Evolutionary conservation across 805 yeast genomes (phyloP).

Genomic region (Saccharomycopsis microspora): DNA sequence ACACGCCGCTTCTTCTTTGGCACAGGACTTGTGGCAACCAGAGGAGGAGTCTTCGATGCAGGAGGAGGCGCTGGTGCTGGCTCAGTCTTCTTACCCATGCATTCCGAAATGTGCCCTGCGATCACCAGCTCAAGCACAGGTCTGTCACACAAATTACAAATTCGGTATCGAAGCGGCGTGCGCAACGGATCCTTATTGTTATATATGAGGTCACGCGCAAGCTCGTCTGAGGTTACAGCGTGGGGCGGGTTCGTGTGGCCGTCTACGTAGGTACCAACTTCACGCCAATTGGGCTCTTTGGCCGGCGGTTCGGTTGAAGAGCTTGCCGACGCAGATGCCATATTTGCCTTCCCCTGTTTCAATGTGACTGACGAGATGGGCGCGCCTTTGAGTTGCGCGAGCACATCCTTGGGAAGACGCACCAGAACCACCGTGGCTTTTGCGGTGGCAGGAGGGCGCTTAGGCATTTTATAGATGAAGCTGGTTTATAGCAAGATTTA

Average conservation of each 20-base stretch:
- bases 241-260: slow-evolving; percentile 8
- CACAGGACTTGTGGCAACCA: slow-evolving; percentile 3
- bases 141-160: slow-evolving; percentile 35
- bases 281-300: slow-evolving; percentile 21
- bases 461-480: too few species aligned
- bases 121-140: slow-evolving; percentile 31
- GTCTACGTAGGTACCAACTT: slow-evolving; percentile 23
- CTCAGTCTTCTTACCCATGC: slow-evolving; percentile 24
- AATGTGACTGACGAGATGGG: neutral
- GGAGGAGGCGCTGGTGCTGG: neutral
- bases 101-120: slow-evolving; percentile 28
- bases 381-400: too few species aligned
- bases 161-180: slow-evolving; percentile 30
- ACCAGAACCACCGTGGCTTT: too few species aligned
- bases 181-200: slow-evolving; percentile 25
- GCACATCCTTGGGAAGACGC: too few species aligned
- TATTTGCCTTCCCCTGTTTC: slow-evolving; percentile 4
- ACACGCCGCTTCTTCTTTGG: slow-evolving; percentile 10
- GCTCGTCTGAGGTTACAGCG: neutral
- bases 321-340: neutral
- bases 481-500: too few species aligned
- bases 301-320: neutral
- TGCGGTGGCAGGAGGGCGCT: too few species aligned
- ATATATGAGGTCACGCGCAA: slow-evolving; percentile 6
- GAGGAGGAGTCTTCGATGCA: neutral